A percentile compares a stretch with the other conserved stretches of the same genome.
Evolutionary conservation across 768 basidiomycete genomes (phyloP).

Genomic region (Lentinula raphanica): DNA sequence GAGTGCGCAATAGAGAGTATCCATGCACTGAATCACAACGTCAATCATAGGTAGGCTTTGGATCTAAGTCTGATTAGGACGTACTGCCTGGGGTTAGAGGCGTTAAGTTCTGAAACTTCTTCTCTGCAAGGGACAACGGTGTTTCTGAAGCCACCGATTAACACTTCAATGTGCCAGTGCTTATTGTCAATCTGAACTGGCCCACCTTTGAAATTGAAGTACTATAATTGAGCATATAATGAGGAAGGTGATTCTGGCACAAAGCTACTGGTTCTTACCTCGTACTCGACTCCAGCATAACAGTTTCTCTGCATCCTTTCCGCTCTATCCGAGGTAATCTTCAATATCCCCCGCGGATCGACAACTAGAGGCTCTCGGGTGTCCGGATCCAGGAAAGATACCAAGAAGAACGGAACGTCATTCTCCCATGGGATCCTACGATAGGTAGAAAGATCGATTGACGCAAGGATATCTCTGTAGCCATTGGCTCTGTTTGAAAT

Average conservation of each 20-base stretch:
- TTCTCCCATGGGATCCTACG: conserved; percentile 91
- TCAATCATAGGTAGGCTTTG: not conserved
- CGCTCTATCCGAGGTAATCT: conserved; percentile 48
- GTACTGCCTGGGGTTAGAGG: conserved; percentile 90
- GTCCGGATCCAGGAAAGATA: conserved; percentile 86
- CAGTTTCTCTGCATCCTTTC: conserved; percentile 51
- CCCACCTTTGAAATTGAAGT: conserved; percentile 85
- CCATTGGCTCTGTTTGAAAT: conserved; percentile 93
- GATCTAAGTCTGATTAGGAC: conserved; percentile 23
- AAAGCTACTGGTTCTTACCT: conserved; percentile 44
- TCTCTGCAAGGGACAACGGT: conserved; percentile 65
- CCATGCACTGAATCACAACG: conserved; percentile 77
- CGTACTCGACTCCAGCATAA: conserved; percentile 89
- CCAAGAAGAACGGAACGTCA: conserved; percentile 88
- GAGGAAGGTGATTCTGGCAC: conserved; percentile 4
- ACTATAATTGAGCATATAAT: conserved; percentile 36
- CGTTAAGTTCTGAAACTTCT: conserved; percentile 68
- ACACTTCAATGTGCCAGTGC: too few species aligned
- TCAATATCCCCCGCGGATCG: conserved; percentile 83
- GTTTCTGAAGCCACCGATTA: conserved; percentile 55
- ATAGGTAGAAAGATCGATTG: conserved; percentile 82
- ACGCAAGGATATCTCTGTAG: conserved; percentile 82
- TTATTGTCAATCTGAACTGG: not conserved
- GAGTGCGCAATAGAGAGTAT: conserved; percentile 88
- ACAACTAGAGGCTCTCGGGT: conserved; percentile 71